phyloP scores from a whole-genome alignment of 2,329 filamentous ascomycete species.

The Apiospora hydei region DNA sequence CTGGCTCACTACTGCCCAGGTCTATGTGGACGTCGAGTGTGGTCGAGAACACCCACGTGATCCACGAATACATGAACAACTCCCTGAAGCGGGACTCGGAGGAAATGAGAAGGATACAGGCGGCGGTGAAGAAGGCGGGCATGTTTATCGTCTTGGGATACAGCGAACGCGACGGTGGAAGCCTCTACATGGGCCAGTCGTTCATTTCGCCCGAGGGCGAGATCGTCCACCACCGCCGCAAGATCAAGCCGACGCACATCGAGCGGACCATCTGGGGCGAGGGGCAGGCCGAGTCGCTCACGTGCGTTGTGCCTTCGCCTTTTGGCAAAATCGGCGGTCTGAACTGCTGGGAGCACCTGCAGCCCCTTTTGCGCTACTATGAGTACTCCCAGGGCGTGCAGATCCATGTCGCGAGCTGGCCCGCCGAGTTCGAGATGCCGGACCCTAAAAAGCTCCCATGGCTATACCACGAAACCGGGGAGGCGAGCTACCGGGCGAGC shows the following conservation, averaged over 20 bases:
- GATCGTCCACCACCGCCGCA: conserved; percentile 55
- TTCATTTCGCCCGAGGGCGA: conserved; percentile 57
- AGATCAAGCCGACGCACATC: conserved; percentile 59
- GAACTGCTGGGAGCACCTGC: conserved; percentile 51
- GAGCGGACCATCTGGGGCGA: conserved; percentile 61
- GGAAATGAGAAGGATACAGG: conserved; percentile 52
- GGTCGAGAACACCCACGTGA: conserved; percentile 50
- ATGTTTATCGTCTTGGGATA: conserved; percentile 58
- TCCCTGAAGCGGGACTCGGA: conserved; percentile 47
- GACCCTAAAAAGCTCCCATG: conserved; percentile 44
- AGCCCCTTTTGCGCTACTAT: conserved; percentile 52
- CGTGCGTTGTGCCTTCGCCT: conserved; percentile 56
- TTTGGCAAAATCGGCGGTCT: conserved; percentile 61
- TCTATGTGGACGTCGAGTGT: conserved; percentile 48
- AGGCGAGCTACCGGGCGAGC: conserved; percentile 44
- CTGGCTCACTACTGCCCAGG: conserved; percentile 36
- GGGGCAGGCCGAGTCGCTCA: conserved; percentile 62
- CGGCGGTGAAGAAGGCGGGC: conserved; percentile 49
- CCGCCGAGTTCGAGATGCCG: conserved; percentile 45
- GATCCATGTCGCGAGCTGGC: conserved; percentile 45
- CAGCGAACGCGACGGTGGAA: conserved; percentile 52
- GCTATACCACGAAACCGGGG: conserved; percentile 46
- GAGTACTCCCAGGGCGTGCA: conserved; percentile 45
- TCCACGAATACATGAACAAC: conserved; percentile 46
- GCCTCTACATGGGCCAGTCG: conserved; percentile 50